Base-by-base conservation (phyloP, 495 filamentous ascomycete genomes). In the Opeltia flavorubescens region DNA sequence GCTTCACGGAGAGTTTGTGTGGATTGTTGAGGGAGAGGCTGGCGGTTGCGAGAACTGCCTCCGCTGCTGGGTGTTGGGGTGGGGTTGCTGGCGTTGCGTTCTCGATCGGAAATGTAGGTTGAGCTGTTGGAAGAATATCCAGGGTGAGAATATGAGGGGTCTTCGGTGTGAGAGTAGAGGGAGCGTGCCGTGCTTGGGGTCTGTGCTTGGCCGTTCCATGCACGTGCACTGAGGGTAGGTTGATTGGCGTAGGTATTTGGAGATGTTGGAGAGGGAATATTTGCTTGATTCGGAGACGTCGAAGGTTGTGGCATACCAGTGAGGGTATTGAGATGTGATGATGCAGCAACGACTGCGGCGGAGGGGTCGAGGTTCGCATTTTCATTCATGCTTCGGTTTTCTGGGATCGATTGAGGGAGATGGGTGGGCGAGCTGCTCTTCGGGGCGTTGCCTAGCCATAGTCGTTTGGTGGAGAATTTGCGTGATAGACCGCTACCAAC, bases 401-500 rank as follows among this genome's bases (percentile, higher is more conserved):
- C 75, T 36, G 61, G 64, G 39, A 75, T 69, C 12, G 67, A 67
- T 46, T 66, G 78, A 9, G 70, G 76, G 47, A 81, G 71, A 55
- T 87, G 80, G 5, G 93, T 94, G 11, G 91, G 89, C 40, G 80
- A 84, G 40, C 66, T 72, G 58, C 74, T 86, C 64, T 94, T 95
- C 4, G 88, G 83, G 27, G 79, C 81, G 18, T 74, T 70, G 46
- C 85, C 86, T 23, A 87, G 75, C 66, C 91, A 86, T 49, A 91
- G 77, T 66, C 86, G 83, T 67, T 95, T 95, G 39, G 80, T 86
- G 27, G 91, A 95, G 61, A 91, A 91, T 50, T 87, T 84, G 51
- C 86, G 74, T 40, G 81, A 83, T 33, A 87, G 62, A 17, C 74
- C 70, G 50, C 63, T 71, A 43, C 66, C 66, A 1, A 64, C 66